phyloP scores from a whole-genome alignment of 805 yeast species.

The Sugiyamaella floridensis region DNA sequence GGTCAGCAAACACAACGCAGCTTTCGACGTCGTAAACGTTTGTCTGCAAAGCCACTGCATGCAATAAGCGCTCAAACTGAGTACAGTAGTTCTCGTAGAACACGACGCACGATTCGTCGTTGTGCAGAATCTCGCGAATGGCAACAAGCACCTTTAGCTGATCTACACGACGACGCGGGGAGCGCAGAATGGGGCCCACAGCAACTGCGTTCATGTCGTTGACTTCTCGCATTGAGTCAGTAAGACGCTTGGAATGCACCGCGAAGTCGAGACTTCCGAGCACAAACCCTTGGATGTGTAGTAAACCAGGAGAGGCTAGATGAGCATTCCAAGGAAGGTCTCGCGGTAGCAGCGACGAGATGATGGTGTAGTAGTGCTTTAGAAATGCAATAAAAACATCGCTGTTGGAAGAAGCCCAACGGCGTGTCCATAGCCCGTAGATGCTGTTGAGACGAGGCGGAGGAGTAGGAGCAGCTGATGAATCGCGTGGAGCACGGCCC shows the following conservation, averaged over 20 bases:
- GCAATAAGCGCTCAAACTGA: constrained; percentile 33
- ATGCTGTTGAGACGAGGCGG: constrained; percentile 14
- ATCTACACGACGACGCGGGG: constrained; percentile 27
- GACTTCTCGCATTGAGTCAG: neutral
- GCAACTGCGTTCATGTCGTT: constrained; percentile 14
- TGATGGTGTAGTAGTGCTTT: constrained; percentile 34
- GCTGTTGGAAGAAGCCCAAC: constrained; percentile 31
- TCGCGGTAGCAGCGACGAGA: constrained; percentile 23
- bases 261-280: constrained; percentile 22
- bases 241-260: constrained; percentile 13
- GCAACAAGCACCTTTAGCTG: constrained; percentile 29
- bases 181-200: constrained; percentile 19
- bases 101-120: constrained; percentile 28
- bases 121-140: constrained; percentile 34
- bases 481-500: constrained; percentile 5
- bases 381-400: constrained; percentile 36
- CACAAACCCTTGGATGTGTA: constrained; percentile 21
- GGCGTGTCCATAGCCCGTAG: constrained; percentile 32
- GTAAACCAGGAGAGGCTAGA: constrained; percentile 23
- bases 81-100: constrained; percentile 28
- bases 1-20: constrained; percentile 34
- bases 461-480: constrained; percentile 12
- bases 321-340: constrained; percentile 18
- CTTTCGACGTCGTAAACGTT: constrained; percentile 32
- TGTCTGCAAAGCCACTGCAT: constrained; percentile 29